phyloP scores from a whole-genome alignment of 768 basidiomycete genomes.

The Tubosaeta sp. region DNA sequence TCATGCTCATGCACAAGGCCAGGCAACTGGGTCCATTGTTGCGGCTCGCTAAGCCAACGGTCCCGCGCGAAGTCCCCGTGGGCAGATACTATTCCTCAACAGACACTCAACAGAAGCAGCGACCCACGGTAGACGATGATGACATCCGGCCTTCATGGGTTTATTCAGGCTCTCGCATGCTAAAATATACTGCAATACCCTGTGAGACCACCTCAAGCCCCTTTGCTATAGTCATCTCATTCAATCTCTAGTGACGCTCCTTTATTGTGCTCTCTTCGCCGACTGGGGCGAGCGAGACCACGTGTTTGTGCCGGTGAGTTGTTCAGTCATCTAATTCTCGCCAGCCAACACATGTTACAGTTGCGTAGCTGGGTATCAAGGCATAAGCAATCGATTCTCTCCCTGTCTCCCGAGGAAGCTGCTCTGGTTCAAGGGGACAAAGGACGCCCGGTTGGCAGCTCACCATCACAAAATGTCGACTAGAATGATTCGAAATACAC shows the following conservation, averaged over 20 bases:
- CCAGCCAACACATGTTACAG: slow-evolving; percentile 29
- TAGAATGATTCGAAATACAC: background rate
- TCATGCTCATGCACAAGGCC: slow-evolving; percentile 5
- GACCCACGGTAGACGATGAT: slow-evolving; percentile 14
- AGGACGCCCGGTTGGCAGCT: background rate
- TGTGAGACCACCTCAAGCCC: slow-evolving; percentile 33
- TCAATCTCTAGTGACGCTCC: slow-evolving; percentile 38
- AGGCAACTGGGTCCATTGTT: slow-evolving; percentile 6
- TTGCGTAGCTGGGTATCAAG: slow-evolving; percentile 53
- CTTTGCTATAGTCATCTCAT: background rate
- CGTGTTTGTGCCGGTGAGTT: slow-evolving; percentile 61
- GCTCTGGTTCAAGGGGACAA: slow-evolving; percentile 18
- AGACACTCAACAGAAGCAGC: slow-evolving; percentile 6
- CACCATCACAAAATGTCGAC: background rate
- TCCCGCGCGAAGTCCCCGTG: background rate
- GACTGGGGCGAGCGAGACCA: slow-evolving; percentile 72
- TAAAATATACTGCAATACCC: slow-evolving; percentile 55
- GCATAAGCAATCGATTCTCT: slow-evolving; percentile 50
- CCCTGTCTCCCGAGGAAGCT: slow-evolving; percentile 54
- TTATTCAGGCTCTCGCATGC: slow-evolving; percentile 46
- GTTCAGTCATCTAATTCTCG: background rate
- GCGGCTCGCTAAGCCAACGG: slow-evolving; percentile 4
- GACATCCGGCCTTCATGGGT: slow-evolving; percentile 64
- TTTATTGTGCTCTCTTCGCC: slow-evolving; percentile 58
- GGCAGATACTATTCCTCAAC: slow-evolving; percentile 14